Evolutionary conservation across 2,329 filamentous ascomycete species (phyloP), one percentile per base, ranked within the genome.

Genomic region (Aspergillus hortae): DNA sequence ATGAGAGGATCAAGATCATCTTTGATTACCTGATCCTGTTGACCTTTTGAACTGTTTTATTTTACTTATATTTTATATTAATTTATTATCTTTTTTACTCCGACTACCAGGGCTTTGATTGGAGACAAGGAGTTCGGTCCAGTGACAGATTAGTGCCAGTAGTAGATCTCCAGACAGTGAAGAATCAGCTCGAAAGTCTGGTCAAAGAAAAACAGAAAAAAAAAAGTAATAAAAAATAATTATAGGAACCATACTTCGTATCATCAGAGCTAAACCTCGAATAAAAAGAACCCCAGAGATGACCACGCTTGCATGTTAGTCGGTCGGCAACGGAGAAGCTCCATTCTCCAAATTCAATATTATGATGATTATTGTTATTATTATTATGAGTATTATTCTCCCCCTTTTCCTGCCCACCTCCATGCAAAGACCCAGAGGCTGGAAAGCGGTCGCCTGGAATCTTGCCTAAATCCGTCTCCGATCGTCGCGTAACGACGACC

Each of bases 401-500:
- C 15, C 15, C 35, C 15, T n/a, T 38, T 38, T 38, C 15, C 36
- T 42, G 15, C 17, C 27, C 25, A 40, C 41, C 25, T 15, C 30
- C 32, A 43, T 25, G 38, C 35, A 38, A 36, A 43, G 40, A 36
- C 47, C 38, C 12, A 36, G 47, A 43, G 14, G 6, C 27, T 21
- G 19, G 19, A 23, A 42, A 42, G 40, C 40, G 19, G 30, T 35
- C 35, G 38, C 40, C 46, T 44, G 47, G 11, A 43, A 33, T 50
- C 25, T 45, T 35, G 21, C 48, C 48, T 11, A 15, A 30, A 40
- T 41, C 32, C 36, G 36, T 46, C 46, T 42, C 49, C 42, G 47
- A 53, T 51, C 49, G 52, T 36, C 49, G 52, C 49, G 49, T 49
- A 44, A 47, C 49, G 36, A 40, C 48, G 40, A 51, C 48, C 48